Conservation (phyloP, 2,329 filamentous ascomycete genomes). For the Plectosphaerella cucumerina region DNA sequence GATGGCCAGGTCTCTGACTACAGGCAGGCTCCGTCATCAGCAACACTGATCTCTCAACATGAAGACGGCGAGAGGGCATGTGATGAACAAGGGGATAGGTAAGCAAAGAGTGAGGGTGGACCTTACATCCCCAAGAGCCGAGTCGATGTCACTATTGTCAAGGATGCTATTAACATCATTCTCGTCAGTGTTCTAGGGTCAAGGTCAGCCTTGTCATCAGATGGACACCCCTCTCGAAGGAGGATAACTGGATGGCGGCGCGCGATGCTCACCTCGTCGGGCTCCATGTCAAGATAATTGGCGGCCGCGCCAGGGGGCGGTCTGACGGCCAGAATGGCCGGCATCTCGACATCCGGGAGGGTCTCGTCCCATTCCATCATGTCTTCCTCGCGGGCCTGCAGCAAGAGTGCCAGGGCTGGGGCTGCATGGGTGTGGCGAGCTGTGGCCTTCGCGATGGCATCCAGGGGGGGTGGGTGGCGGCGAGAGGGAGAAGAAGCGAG, state of each 20-base stretch:
- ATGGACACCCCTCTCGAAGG: no score
- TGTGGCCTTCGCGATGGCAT: not conserved
- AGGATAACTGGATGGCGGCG: not conserved
- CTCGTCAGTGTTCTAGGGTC: conserved; percentile 6
- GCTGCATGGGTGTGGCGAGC: not conserved
- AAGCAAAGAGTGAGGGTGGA: not conserved
- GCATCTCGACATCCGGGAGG: conserved; percentile 3
- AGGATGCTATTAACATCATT: conserved; percentile 10
- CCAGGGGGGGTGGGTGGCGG: not conserved
- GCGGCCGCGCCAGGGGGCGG: conserved; percentile 1
- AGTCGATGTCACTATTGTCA: conserved; percentile 16
- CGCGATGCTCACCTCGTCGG: conserved; percentile 8
- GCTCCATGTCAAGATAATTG: conserved; percentile 7
- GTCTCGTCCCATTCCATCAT: conserved; percentile 10
- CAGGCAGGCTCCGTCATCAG: not conserved
- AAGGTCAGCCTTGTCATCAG: not conserved
- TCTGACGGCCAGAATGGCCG: conserved; percentile 2
- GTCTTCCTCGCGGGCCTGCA: not conserved
- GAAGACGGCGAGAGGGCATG: not conserved
- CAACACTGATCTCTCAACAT: not conserved
- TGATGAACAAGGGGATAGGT: no score
- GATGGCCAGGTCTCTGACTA: conserved; percentile 21
- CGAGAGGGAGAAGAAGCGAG: not conserved
- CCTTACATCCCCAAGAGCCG: conserved; percentile 22
- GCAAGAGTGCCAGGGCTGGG: not conserved